Evolutionary conservation across 2,329 filamentous ascomycete species (phyloP).

Genomic region (Westerdykella aurantiaca): DNA sequence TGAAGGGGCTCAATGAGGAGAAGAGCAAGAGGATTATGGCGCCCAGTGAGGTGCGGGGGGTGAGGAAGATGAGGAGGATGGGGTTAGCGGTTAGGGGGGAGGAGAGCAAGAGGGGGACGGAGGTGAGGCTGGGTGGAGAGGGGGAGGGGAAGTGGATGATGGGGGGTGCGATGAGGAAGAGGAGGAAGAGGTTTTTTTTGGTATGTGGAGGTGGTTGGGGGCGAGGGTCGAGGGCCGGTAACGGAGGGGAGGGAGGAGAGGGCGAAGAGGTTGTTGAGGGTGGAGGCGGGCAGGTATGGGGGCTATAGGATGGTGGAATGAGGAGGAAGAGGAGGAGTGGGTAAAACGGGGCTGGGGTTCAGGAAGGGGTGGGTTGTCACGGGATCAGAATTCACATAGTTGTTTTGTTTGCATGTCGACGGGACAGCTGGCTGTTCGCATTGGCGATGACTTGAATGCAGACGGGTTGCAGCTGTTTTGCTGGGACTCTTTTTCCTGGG

Average conservation of each 20-base stretch:
- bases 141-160: slow-evolving; percentile 1
- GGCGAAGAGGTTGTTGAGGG: neutral
- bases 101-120: neutral
- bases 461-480: neutral
- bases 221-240: no score
- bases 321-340: neutral
- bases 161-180: neutral
- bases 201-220: no score
- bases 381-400: no score
- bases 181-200: no score
- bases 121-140: neutral
- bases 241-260: neutral
- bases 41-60: neutral
- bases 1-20: neutral
- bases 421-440: neutral
- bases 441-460: neutral
- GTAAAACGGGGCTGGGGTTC: no score
- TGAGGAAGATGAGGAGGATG: neutral
- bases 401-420: neutral
- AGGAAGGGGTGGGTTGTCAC: no score
- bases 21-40: neutral
- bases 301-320: neutral
- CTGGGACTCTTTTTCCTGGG: no score
- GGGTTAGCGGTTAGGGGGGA: neutral
- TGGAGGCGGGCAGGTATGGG: neutral